Evolutionary conservation across 148 eudicot genomes (phyloP).

Genomic region (Fagopyrum homotropicum): DNA sequence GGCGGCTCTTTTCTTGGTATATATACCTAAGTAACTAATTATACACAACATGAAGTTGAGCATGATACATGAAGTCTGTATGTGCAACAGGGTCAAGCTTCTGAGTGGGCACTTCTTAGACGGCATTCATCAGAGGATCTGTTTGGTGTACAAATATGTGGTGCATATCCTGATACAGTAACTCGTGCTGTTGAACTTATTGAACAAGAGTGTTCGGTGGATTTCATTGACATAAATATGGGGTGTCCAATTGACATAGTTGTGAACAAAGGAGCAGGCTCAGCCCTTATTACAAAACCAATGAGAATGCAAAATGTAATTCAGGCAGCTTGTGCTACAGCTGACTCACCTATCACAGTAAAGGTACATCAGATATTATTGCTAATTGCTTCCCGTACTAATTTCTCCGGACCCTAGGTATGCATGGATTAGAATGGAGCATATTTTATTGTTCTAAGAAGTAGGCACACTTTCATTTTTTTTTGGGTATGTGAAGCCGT

Average conservation of each 20-base stretch:
- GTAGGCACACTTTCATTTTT: too few species aligned
- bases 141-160: constrained; percentile 98
- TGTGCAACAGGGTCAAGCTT: constrained; percentile 76
- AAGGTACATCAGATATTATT: constrained; percentile 45
- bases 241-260: constrained; percentile 98
- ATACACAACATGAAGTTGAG: neutral
- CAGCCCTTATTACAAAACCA: constrained; percentile 91
- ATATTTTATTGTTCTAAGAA: neutral
- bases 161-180: constrained; percentile 96
- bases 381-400: neutral
- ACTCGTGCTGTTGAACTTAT: constrained; percentile 91
- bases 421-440: neutral
- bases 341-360: constrained; percentile 75
- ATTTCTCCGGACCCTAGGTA: neutral
- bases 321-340: constrained; percentile 61
- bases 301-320: constrained; percentile 80
- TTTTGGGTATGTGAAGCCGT: too few species aligned
- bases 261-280: constrained; percentile 93
- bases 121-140: constrained; percentile 89
- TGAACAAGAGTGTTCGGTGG: constrained; percentile 80
- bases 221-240: constrained; percentile 96
- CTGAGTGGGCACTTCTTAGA: constrained; percentile 98
- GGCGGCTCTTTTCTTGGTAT: too few species aligned
- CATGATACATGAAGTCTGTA: neutral
- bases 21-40: neutral